A percentile compares a stretch with the other conserved stretches of the same genome.
Evolutionary conservation across 352 stramenopile genomes (phyloP).

Genomic region (Ophiocytium majus): DNA sequence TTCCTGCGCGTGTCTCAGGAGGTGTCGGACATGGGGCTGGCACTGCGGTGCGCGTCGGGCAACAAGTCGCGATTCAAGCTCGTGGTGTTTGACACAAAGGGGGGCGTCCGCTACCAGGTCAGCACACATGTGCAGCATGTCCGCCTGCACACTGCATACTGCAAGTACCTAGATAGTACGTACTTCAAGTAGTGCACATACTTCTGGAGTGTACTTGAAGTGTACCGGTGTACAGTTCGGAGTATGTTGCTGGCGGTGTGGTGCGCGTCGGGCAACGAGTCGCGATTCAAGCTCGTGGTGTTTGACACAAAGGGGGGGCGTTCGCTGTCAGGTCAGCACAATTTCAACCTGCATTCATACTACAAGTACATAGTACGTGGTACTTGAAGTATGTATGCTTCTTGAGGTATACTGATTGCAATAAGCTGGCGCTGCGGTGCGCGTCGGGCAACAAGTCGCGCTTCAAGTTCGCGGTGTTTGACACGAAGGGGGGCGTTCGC

Average conservation of each 20-base stretch:
- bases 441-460: slow-evolving; percentile 42
- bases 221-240: too few species aligned
- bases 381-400: too few species aligned
- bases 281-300: slow-evolving; percentile 49
- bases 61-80: slow-evolving; percentile 52
- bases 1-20: slow-evolving; percentile 33
- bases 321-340: slow-evolving; percentile 8
- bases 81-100: slow-evolving; percentile 30
- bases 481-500: slow-evolving; percentile 1
- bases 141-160: too few species aligned
- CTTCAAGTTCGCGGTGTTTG: slow-evolving; percentile 47
- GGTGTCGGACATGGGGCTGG: slow-evolving; percentile 34
- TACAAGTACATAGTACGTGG: too few species aligned
- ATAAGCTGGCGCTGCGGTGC: slow-evolving; percentile 39
- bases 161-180: too few species aligned
- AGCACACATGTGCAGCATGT: too few species aligned
- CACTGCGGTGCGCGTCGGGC: slow-evolving; percentile 33
- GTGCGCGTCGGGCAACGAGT: slow-evolving; percentile 38
- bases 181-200: too few species aligned
- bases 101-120: slow-evolving; percentile 11
- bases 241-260: slow-evolving; percentile 28
- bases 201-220: too few species aligned
- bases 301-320: slow-evolving; percentile 13
- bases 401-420: too few species aligned
- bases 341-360: too few species aligned